phyloP scores from a whole-genome alignment of 345 rosid genomes.

The Chamaenerion angustifolium region DNA sequence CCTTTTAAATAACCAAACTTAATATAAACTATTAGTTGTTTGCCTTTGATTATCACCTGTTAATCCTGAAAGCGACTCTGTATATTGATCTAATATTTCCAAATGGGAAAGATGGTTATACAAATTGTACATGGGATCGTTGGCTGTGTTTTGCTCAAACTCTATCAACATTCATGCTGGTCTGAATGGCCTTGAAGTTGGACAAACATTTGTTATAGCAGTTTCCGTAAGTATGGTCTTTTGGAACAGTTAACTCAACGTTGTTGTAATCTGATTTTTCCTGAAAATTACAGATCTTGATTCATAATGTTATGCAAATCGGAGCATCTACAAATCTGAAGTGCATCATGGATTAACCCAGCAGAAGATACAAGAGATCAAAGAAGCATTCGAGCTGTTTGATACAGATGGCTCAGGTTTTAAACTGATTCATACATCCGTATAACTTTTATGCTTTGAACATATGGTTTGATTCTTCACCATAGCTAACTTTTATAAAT shows the following conservation, averaged over 20 bases:
- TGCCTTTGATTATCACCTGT: no score
- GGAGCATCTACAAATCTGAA: slow-evolving; percentile 69
- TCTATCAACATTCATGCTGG: slow-evolving; percentile 98
- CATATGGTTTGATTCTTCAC: no score
- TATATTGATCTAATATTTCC: neutral
- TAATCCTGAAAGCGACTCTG: neutral
- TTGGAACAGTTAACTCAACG: slow-evolving; percentile 5
- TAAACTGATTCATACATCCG: neutral
- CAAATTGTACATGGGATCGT: slow-evolving; percentile 81
- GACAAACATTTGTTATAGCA: slow-evolving; percentile 90
- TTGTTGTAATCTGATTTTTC: slow-evolving; percentile 13
- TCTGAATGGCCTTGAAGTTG: slow-evolving; percentile 93
- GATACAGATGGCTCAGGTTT: slow-evolving; percentile 93
- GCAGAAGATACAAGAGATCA: slow-evolving; percentile 82
- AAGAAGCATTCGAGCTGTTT: slow-evolving; percentile 84
- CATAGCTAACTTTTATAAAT: neutral
- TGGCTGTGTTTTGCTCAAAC: slow-evolving; percentile 93
- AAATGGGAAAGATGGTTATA: slow-evolving; percentile 63
- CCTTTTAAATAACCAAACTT: no score
- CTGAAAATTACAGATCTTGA: slow-evolving; percentile 51
- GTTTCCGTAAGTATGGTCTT: slow-evolving; percentile 58
- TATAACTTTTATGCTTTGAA: neutral
- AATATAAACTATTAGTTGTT: no score
- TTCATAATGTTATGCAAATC: slow-evolving; percentile 88
- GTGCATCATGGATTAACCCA: slow-evolving; percentile 56